These are phyloP conservation scores for Schizosaccharomyces osmophilus DNA, from an alignment of 805 yeast genomes.

Conservation along the genomic window DNA sequence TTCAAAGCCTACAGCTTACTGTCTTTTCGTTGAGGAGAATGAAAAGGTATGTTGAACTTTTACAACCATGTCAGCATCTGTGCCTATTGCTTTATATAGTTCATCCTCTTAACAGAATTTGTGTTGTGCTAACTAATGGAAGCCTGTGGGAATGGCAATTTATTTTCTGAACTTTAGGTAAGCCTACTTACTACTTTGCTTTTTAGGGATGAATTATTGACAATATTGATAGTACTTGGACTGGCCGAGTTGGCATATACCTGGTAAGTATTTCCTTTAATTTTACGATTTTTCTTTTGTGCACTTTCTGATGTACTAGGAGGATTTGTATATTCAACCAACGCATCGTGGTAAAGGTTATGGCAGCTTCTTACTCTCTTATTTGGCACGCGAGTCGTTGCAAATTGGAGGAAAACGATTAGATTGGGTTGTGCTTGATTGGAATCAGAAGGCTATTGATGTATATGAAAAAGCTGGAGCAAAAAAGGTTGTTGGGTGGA, in stretches of 20 bases:
- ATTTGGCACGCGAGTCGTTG: conserved; percentile 7
- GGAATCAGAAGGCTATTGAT: conserved; percentile 8
- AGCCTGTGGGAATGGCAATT: conserved; percentile 14
- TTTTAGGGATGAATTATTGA: too few relatives aligned
- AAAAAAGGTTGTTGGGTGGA: conserved; percentile 7
- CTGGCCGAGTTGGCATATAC: conserved; percentile 8
- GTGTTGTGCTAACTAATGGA: background rate
- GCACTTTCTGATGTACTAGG: background rate
- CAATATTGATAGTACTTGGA: conserved; percentile 6
- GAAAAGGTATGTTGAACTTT: background rate
- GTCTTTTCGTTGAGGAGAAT: background rate
- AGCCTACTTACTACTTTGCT: background rate
- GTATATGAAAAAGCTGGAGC: conserved; percentile 8
- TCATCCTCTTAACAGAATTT: background rate
- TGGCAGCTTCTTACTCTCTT: conserved; percentile 7
- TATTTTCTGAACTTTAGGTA: conserved; percentile 8
- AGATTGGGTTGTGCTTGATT: conserved; percentile 7
- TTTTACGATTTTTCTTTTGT: background rate
- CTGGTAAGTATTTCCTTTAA: conserved; percentile 1
- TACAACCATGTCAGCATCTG: background rate
- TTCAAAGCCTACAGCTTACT: background rate
- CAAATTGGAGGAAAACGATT: conserved; percentile 7
- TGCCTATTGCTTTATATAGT: background rate
- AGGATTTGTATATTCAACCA: conserved; percentile 9
- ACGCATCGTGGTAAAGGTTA: conserved; percentile 4